Percentiles rank a stretch among this genome's conserved stretches.
Evolutionary conservation across 179 eudicot genomes (phyloP).

Genomic region (Camellia oleifera): DNA sequence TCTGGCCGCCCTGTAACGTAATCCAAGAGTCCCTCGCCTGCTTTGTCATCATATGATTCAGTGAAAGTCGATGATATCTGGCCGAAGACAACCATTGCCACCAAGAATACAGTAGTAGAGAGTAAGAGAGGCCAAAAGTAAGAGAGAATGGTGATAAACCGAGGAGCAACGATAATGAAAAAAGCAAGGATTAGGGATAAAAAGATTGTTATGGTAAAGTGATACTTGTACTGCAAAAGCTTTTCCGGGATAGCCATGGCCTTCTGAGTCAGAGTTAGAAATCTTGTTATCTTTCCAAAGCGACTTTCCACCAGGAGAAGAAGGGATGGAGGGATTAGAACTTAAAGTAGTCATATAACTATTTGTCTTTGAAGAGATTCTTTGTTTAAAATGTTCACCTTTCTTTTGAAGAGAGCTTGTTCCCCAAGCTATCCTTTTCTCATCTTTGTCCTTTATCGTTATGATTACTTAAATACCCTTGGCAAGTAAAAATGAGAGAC

Average conservation of each 20-base stretch:
- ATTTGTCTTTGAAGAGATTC: slow-evolving; percentile 24
- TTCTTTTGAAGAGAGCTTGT: slow-evolving; percentile 3
- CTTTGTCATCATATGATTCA: slow-evolving; percentile 24
- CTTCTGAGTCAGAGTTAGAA: slow-evolving; percentile 3
- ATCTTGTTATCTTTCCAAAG: neutral
- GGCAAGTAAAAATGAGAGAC: neutral
- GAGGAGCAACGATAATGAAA: slow-evolving; percentile 22
- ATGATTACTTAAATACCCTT: slow-evolving; percentile 11
- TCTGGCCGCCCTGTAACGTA: slow-evolving; percentile 30
- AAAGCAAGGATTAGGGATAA: slow-evolving; percentile 13
- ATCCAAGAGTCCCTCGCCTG: slow-evolving; percentile 35
- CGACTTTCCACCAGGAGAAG: slow-evolving; percentile 9
- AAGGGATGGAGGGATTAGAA: neutral
- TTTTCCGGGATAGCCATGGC: slow-evolving; percentile 34
- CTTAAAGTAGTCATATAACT: neutral
- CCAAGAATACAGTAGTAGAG: slow-evolving; percentile 39
- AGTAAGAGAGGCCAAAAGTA: slow-evolving; percentile 53
- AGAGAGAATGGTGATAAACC: slow-evolving; percentile 23
- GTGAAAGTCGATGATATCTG: slow-evolving; percentile 15
- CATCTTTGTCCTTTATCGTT: neutral
- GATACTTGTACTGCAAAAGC: slow-evolving; percentile 34
- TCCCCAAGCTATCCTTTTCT: slow-evolving; percentile 5
- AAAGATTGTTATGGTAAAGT: slow-evolving; percentile 19
- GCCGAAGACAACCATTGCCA: slow-evolving; percentile 27
- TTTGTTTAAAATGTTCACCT: slow-evolving; percentile 11